Evolutionary conservation across 2,329 filamentous ascomycete species (phyloP), one percentile per base, ranked within the genome.

Genomic region (Colletotrichum spaethianum): DNA sequence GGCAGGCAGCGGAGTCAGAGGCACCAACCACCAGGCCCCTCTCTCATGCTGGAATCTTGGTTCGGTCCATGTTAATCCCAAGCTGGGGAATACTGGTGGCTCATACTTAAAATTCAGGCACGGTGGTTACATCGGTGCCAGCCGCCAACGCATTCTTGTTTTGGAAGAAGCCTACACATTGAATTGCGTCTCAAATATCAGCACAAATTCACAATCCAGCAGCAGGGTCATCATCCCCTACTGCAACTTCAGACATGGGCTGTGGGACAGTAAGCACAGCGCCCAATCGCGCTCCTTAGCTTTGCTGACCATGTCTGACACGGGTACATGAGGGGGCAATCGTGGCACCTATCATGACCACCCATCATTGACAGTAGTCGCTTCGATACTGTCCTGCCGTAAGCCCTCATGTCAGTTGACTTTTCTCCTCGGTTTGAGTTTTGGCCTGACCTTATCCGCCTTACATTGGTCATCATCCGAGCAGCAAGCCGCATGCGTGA

Each of bases 281-380:
- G 23, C 31, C 70, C 59, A 64, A 60, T 64, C 59, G 60, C 31
- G 44, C n/a, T 28, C n/a, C 33, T 56, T 44, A 52, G 53, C 14
- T 11, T 23, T 55, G 60, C 70, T 64, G 59, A 72, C 65, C 70
- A 38, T 72, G 59, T 64, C 44, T 69, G 65, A 69, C 60, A 63
- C 46, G 59, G 66, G 50, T 60, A 61, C 59, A 56, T 72, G 53
- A 64, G 9, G 26, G 42, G 26, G 57, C 36, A 31, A 46, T 60
- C 65, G 69, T 72, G 69, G 65, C 69, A 69, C 65, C 69, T 72
- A 60, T 69, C 65, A 69, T 48, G 20, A 3, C n/a, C 31, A 44
- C 38, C 46, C n/a, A 53, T 62, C 12, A 40, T 70, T 33, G 50
- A 38, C 16, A 60, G 33, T 60, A 53, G 59, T 33, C n/a, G 46